These are phyloP conservation scores for Protomyces gravidus DNA, from an alignment of 1,139 yeast genomes.

Conservation along the genomic window DNA sequence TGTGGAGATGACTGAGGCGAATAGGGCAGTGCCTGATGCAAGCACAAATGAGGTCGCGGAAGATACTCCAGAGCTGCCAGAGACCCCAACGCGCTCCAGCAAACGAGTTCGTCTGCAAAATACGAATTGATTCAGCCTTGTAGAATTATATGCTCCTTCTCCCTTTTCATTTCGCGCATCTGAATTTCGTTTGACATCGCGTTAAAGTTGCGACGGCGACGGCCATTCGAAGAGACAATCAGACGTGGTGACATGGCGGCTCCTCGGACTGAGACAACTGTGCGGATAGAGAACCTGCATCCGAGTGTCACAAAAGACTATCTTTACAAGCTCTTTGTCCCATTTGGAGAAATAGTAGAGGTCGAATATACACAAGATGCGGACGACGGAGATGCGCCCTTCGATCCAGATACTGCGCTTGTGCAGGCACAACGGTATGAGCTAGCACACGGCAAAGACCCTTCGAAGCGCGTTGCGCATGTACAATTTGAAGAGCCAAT, in stretches of 20 bases:
- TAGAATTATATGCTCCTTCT: not conserved
- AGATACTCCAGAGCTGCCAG: not conserved
- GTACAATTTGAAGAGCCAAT: constrained; percentile 38
- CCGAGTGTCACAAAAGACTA: constrained; percentile 28
- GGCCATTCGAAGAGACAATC: too few relatives aligned
- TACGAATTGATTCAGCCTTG: not conserved
- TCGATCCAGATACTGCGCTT: not conserved
- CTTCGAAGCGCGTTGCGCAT: constrained; percentile 35
- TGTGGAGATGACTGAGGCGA: not conserved
- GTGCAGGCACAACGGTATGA: not conserved
- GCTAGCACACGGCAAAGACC: constrained; percentile 29
- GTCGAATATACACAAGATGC: constrained; percentile 33
- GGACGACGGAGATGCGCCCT: constrained; percentile 30
- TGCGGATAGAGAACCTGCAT: constrained; percentile 17
- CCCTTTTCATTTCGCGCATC: not conserved
- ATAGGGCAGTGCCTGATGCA: not conserved
- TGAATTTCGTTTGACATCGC: not conserved
- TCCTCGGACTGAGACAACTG: constrained; percentile 1
- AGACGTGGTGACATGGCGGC: not conserved
- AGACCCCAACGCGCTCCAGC: not conserved
- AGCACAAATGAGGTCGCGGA: not conserved
- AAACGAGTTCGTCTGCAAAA: not conserved
- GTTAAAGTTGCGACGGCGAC: too few relatives aligned
- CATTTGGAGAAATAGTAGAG: constrained; percentile 43
- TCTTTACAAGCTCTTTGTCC: constrained; percentile 36